A percentile compares a stretch with the other conserved stretches of the same genome.
Conservation (phyloP, 1,284 basidiomycete species). For the Fomitopsis schrenkii region DNA sequence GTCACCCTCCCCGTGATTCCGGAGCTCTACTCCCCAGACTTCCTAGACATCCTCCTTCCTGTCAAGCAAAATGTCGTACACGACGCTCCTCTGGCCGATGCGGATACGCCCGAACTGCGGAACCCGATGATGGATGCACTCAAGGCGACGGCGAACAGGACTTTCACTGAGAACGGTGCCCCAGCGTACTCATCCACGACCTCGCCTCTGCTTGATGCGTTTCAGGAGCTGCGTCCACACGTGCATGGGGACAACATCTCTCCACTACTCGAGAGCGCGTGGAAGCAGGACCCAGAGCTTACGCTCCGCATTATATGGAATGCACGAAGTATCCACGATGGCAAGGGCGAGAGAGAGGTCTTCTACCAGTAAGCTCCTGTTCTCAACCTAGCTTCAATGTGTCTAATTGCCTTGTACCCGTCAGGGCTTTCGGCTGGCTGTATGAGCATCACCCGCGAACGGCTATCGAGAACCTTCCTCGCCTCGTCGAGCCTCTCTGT, state of each 20-base stretch:
- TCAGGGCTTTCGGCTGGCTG: conserved; percentile 57
- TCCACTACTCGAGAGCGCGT: conserved; percentile 37
- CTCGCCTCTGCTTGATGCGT: conserved; percentile 49
- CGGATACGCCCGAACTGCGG: neutral
- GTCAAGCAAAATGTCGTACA: neutral
- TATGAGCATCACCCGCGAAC: conserved; percentile 62
- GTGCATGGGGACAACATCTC: conserved; percentile 24
- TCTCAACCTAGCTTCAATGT: neutral
- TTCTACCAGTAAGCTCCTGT: conserved; percentile 44
- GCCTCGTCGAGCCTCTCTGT: conserved; percentile 47
- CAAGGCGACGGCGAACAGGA: conserved; percentile 33
- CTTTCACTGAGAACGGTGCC: conserved; percentile 42
- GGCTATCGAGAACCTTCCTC: conserved; percentile 42
- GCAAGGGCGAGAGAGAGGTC: conserved; percentile 47
- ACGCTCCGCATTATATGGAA: conserved; percentile 63
- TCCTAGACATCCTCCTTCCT: conserved; percentile 46
- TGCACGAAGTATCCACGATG: conserved; percentile 57
- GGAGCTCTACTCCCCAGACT: neutral
- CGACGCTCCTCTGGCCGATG: neutral
- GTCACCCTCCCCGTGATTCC: neutral
- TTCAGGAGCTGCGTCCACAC: conserved; percentile 34
- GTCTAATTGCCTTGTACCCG: neutral
- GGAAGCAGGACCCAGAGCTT: conserved; percentile 46
- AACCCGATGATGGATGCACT: conserved; percentile 55
- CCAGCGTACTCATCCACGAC: conserved; percentile 44